These are phyloP conservation scores for Cucumis melo DNA, from an alignment of 306 rosid species.

Conservation along the genomic window DNA sequence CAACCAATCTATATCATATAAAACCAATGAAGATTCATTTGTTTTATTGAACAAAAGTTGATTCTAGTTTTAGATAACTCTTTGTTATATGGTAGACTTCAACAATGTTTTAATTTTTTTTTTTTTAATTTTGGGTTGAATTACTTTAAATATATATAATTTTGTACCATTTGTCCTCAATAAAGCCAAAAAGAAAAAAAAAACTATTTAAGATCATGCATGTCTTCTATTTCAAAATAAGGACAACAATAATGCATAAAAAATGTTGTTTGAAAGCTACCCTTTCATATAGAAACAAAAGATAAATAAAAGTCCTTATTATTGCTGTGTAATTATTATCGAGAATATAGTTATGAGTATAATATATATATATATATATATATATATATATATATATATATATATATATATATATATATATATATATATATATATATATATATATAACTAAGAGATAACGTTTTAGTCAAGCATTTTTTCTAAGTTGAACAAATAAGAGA, in stretches of 20 bases:
- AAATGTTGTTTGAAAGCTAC: not conserved
- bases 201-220: not conserved
- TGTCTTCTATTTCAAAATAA: not conserved
- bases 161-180: not conserved
- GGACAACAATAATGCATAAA: not conserved
- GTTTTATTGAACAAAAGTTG: not conserved
- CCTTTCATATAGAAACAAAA: not conserved
- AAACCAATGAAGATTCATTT: not conserved
- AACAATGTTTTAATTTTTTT: too few relatives aligned
- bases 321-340: not conserved
- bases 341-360: too few relatives aligned
- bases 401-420: too few relatives aligned
- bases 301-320: not conserved
- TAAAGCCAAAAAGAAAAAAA: not conserved
- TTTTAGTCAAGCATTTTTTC: too few relatives aligned
- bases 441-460: too few relatives aligned
- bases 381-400: too few relatives aligned
- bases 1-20: not conserved
- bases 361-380: too few relatives aligned
- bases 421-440: too few relatives aligned
- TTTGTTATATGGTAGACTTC: not conserved
- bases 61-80: not conserved
- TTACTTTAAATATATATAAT: too few relatives aligned
- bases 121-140: too few relatives aligned
- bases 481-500: too few relatives aligned